These are phyloP conservation scores for Termitomyces sp. DNA, from an alignment of 768 basidiomycete species.

Conservation along the genomic window DNA sequence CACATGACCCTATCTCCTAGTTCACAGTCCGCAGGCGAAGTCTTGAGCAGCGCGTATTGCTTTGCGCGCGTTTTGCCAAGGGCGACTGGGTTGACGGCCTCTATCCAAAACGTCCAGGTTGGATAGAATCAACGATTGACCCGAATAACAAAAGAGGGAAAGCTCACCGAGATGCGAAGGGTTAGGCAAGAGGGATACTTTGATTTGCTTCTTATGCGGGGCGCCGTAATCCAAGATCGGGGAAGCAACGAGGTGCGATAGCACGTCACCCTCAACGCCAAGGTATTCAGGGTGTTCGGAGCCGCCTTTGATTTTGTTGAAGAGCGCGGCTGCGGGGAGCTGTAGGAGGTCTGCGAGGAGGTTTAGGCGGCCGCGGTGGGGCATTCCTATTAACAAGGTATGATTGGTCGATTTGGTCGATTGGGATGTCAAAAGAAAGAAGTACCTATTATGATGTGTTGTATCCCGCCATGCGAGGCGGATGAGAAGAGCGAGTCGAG, in stretches of 20 bases:
- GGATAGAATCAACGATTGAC: not conserved
- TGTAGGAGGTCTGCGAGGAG: conserved; percentile 74
- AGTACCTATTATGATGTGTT: conserved; percentile 58
- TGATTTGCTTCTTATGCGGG: conserved; percentile 34
- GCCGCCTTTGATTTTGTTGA: conserved; percentile 85
- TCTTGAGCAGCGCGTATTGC: conserved; percentile 76
- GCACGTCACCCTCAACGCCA: conserved; percentile 75
- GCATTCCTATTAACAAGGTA: conserved; percentile 51
- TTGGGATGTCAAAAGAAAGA: not conserved
- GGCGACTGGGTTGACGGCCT: conserved; percentile 86
- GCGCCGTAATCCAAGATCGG: conserved; percentile 57
- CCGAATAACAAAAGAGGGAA: not conserved
- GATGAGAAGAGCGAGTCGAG: conserved; percentile 70
- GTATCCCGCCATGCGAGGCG: conserved; percentile 62
- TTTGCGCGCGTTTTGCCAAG: conserved; percentile 89
- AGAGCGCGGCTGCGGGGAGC: conserved; percentile 62
- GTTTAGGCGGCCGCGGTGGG: conserved; percentile 85
- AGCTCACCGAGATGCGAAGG: conserved; percentile 7
- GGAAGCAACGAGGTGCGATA: conserved; percentile 80
- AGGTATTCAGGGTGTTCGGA: conserved; percentile 63
- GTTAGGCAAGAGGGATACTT: conserved; percentile 58
- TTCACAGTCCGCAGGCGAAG: conserved; percentile 46
- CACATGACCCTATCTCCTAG: conserved; percentile 77
- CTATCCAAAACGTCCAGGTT: conserved; percentile 27
- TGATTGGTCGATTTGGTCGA: not conserved